Conservation (phyloP, 352 stramenopile genomes). For the Globisporangium spiculum region DNA sequence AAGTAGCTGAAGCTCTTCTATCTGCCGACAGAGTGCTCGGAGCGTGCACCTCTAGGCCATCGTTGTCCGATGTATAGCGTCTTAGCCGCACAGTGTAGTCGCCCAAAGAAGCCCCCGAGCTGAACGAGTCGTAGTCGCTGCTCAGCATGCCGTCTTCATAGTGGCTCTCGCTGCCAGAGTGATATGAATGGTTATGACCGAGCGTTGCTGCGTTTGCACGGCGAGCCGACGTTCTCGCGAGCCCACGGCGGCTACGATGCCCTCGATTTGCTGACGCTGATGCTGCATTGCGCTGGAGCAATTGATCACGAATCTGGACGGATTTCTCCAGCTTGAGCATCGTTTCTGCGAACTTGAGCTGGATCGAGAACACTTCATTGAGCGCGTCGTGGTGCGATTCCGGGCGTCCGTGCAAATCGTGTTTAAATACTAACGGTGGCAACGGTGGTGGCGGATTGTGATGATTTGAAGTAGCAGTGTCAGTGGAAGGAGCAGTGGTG, state of each 20-base stretch:
- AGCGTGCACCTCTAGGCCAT: neutral
- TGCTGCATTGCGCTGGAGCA: conserved; percentile 26
- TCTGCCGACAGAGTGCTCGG: neutral
- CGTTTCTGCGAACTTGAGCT: conserved; percentile 70
- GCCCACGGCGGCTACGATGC: neutral
- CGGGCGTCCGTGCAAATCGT: neutral
- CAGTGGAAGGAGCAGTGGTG: neutral
- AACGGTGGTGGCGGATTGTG: neutral
- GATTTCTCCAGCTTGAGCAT: conserved; percentile 71
- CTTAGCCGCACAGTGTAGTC: conserved; percentile 19
- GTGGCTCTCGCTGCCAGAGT: conserved; percentile 20
- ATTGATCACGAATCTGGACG: conserved; percentile 51
- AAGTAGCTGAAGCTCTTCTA: neutral
- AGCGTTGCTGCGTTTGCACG: conserved; percentile 8
- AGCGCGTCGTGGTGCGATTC: conserved; percentile 29
- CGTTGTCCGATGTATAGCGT: conserved; percentile 1
- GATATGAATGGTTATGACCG: neutral
- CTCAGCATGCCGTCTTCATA: conserved; percentile 13
- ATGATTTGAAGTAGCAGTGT: neutral
- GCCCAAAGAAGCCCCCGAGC: conserved; percentile 30
- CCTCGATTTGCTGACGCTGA: neutral
- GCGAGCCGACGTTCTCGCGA: neutral
- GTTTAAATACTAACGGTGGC: neutral
- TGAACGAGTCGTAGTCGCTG: conserved; percentile 28
- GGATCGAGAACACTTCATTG: conserved; percentile 61